Percentiles rank a stretch among this genome's conserved stretches.
phyloP scores from a whole-genome alignment of 257 asterid species.

The Anisodus tanguticus region DNA sequence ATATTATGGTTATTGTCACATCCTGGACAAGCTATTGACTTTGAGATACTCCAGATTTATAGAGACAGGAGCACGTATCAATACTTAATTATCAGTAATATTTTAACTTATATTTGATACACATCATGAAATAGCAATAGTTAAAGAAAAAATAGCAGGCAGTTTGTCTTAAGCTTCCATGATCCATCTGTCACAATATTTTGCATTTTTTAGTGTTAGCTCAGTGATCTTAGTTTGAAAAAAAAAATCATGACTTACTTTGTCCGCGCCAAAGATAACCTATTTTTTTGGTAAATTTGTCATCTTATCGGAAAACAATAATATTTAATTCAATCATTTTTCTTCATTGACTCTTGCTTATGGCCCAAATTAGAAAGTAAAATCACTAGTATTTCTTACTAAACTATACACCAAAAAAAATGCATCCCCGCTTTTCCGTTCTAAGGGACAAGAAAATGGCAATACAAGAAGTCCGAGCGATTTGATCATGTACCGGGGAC shows the following conservation, averaged over 20 bases:
- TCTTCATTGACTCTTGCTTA: neutral
- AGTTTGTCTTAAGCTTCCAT: conserved; percentile 15
- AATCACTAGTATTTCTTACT: neutral
- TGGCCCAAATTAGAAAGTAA: neutral
- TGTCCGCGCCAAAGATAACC: neutral
- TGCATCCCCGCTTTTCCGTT: neutral
- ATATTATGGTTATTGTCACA: neutral
- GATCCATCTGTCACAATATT: neutral
- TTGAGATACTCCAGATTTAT: neutral
- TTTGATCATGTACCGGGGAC: neutral
- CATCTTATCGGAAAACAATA: neutral
- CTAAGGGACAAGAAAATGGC: neutral
- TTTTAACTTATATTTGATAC: conserved; percentile 2
- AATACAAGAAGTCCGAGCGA: neutral
- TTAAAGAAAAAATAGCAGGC: neutral
- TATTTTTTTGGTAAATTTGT: neutral
- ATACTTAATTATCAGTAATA: neutral
- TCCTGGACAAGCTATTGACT: conserved; percentile 20
- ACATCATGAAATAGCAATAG: neutral
- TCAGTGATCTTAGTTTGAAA: neutral
- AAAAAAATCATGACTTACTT: neutral
- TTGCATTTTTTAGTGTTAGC: neutral
- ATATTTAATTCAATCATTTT: neutral
- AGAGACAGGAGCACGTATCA: neutral
- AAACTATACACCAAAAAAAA: neutral